Base-by-base conservation (phyloP, 1,284 basidiomycete species). In the Neotropicomus parvogracilis region DNA sequence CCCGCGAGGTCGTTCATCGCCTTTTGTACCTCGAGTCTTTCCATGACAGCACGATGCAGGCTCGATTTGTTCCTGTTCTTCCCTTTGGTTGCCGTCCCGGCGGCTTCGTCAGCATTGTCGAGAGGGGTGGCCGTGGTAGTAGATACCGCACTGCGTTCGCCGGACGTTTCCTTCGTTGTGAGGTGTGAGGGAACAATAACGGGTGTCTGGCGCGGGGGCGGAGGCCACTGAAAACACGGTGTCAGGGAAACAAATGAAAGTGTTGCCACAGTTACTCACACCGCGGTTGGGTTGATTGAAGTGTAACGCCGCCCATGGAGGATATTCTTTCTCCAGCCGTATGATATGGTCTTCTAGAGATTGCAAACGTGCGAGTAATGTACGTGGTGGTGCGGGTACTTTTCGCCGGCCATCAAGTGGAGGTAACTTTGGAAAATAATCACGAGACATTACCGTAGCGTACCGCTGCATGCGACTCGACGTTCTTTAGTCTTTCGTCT, bases 261-360 rank as follows among this genome's bases (percentile, higher is more conserved):
- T n/a, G 42, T 29, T 10, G 31, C 12, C 20, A 19, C 34, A 24
- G 33, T 42, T n/a, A 75, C 84, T 43, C 69, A 89, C 88, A 16
- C 82, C 84, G 48, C 88, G 79, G 59, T 80, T 76, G 3, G 88
- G 87, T 59, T 90, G 87, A 52, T 85, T 88, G 61, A 89, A 89
- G 60, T 89, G 87, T 19, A 89, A 68, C 9, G 87, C 86, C 0
- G 87, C 85, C 87, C 87, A 90, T 4, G 87, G 85, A 2, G 87
- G 87, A 57, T 86, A 87, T 45, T 89, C 85, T 57, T 78, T 83
- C 61, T 90, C 87, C 1, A 90, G 69, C 42, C 75, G 74, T 31
- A 85, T 74, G 48, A 90, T 75, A 58, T 89, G 85, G 33, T 88
- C 83, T 64, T 90, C 87, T 2, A 90, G 64, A 53, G 79, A 81